Conservation (phyloP, 257 asterid genomes). For the Solanum bukasovii region DNA sequence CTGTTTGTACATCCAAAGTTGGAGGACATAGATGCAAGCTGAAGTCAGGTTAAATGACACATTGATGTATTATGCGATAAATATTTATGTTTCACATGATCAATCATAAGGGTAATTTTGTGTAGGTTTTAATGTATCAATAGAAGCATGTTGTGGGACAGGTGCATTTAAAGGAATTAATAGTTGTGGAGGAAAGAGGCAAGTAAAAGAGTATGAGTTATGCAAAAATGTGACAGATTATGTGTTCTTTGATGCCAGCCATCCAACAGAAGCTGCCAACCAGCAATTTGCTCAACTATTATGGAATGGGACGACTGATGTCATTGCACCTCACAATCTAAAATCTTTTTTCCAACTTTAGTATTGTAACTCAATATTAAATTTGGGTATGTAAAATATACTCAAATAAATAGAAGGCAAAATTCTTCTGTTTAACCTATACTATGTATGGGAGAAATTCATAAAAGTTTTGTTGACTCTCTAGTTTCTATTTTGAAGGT, state of each 20-base stretch:
- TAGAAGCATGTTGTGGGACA: slow-evolving; percentile 27
- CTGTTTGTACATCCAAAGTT: too few species aligned
- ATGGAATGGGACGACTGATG: slow-evolving; percentile 19
- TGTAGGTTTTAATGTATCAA: not conserved
- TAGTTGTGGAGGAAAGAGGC: slow-evolving; percentile 1
- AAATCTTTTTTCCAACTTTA: slow-evolving; percentile 15
- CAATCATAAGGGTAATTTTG: not conserved
- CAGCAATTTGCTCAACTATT: slow-evolving; percentile 27
- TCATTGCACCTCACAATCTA: slow-evolving; percentile 13
- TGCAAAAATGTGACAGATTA: not conserved
- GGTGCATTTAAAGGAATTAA: slow-evolving; percentile 31
- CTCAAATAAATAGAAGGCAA: too few species aligned
- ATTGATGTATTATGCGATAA: too few species aligned
- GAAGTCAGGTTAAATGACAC: too few species aligned
- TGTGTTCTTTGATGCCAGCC: slow-evolving; percentile 41
- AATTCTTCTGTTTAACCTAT: too few species aligned
- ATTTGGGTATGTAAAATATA: not conserved
- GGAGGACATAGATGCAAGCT: too few species aligned
- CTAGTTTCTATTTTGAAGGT: too few species aligned
- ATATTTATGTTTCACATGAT: not conserved
- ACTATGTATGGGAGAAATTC: too few species aligned
- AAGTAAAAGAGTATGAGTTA: not conserved
- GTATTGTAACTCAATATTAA: not conserved
- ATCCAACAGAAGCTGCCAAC: slow-evolving; percentile 30
- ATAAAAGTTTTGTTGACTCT: too few species aligned